Evolutionary conservation across 768 basidiomycete species (phyloP).

Genomic region (Leccinum rimulosum): DNA sequence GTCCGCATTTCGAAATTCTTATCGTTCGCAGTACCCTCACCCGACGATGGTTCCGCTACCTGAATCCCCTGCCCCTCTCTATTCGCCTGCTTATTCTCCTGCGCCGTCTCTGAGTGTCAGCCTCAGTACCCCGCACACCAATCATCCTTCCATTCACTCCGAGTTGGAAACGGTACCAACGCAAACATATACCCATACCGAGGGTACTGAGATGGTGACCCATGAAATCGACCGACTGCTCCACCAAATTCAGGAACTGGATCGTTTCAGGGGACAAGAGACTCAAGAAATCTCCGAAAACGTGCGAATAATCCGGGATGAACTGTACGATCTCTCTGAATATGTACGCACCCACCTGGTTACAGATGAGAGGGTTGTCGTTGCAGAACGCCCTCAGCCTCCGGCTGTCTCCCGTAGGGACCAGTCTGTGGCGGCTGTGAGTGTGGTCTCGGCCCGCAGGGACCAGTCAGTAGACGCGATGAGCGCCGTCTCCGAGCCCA

Average conservation of each 20-base stretch:
- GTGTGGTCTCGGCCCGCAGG: constrained; percentile 34
- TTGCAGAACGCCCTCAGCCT: constrained; percentile 13
- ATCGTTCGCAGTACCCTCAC: constrained; percentile 24
- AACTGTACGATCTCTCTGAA: constrained; percentile 61
- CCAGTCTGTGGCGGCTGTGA: constrained; percentile 44
- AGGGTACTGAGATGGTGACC: constrained; percentile 42
- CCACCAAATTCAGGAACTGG: constrained; percentile 59
- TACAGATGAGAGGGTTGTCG: constrained; percentile 17
- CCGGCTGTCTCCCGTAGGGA: constrained; percentile 34
- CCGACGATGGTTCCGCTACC: constrained; percentile 34
- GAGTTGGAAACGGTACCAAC: constrained; percentile 43
- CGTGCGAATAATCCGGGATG: constrained; percentile 66
- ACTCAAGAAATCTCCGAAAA: constrained; percentile 62
- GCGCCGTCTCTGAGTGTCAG: constrained; percentile 48
- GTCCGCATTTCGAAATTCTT: neutral
- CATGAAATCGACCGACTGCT: constrained; percentile 52
- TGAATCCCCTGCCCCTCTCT: constrained; percentile 26
- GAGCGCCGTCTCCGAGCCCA: constrained; percentile 36
- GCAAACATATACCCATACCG: constrained; percentile 35
- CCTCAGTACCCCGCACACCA: constrained; percentile 46
- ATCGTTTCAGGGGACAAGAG: constrained; percentile 61
- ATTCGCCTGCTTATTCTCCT: constrained; percentile 35
- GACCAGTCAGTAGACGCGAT: constrained; percentile 49
- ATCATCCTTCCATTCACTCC: constrained; percentile 48
- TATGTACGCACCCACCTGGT: constrained; percentile 45